Conservation (phyloP, 805 yeast genomes). For the Saccharomyces mikatae region DNA sequence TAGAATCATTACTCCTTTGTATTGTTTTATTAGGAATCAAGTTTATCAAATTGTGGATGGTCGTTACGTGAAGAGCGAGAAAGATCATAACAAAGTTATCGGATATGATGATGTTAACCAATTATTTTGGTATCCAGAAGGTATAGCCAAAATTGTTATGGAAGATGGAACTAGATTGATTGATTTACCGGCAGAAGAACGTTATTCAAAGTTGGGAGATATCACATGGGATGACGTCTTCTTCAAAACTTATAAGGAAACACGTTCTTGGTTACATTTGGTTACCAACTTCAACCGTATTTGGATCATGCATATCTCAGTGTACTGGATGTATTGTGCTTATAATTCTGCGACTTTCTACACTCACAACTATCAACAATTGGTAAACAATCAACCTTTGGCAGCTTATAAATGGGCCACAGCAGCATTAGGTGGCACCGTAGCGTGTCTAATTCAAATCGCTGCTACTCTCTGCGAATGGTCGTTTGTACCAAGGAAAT, state of each 20-base stretch:
- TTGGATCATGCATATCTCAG: conserved; percentile 85
- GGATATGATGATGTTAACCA: conserved; percentile 98
- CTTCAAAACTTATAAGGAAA: conserved; percentile 91
- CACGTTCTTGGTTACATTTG: conserved; percentile 94
- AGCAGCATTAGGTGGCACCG: conserved; percentile 83
- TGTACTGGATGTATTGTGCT: conserved; percentile 92
- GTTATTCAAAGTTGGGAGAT: conserved; percentile 82
- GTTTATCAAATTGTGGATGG: conserved; percentile 76
- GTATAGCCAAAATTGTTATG: conserved; percentile 83
- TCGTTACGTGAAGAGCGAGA: conserved; percentile 75
- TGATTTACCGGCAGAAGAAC: conserved; percentile 81
- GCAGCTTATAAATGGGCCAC: conserved; percentile 90
- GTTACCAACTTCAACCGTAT: conserved; percentile 94
- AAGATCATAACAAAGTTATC: conserved; percentile 68
- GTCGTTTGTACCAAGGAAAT: conserved; percentile 92
- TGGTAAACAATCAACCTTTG: conserved; percentile 73
- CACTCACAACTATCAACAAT: conserved; percentile 78
- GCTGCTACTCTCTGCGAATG: conserved; percentile 86
- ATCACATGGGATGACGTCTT: conserved; percentile 86
- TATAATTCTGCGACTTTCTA: conserved; percentile 87
- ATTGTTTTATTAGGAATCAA: conserved; percentile 68
- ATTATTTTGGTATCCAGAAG: conserved; percentile 98
- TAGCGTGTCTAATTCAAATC: conserved; percentile 76
- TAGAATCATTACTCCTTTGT: conserved; percentile 85
- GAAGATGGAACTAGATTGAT: conserved; percentile 88